Conservation (phyloP, 2,329 filamentous ascomycete species). For the Dothideomycetes sp. region DNA sequence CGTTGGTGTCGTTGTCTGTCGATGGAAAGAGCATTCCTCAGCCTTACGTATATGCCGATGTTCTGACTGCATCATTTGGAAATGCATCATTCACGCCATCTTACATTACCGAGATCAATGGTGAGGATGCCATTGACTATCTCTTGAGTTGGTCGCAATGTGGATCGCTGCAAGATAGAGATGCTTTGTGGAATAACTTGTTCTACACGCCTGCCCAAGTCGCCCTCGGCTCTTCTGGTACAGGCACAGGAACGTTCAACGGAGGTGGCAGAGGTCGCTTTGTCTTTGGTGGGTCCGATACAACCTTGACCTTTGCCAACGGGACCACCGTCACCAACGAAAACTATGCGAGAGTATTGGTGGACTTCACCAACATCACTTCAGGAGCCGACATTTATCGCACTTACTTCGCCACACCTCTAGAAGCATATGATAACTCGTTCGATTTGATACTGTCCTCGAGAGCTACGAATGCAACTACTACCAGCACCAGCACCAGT, state of each 20-base stretch:
- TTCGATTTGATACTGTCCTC: slow-evolving; percentile 11
- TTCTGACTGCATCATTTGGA: slow-evolving; percentile 29
- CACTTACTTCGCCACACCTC: slow-evolving; percentile 18
- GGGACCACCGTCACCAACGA: slow-evolving; percentile 28
- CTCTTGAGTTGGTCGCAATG: slow-evolving; percentile 37
- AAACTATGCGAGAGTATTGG: slow-evolving; percentile 33
- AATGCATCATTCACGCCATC: slow-evolving; percentile 34
- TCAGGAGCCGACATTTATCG: slow-evolving; percentile 31
- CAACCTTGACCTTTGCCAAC: slow-evolving; percentile 34
- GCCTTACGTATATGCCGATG: slow-evolving; percentile 42
- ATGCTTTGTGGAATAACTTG: slow-evolving; percentile 44
- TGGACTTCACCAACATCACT: slow-evolving; percentile 29
- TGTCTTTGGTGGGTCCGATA: slow-evolving; percentile 32
- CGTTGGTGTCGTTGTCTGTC: slow-evolving; percentile 48
- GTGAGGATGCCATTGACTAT: slow-evolving; percentile 39
- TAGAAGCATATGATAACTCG: slow-evolving; percentile 12
- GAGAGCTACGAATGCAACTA: slow-evolving; percentile 7
- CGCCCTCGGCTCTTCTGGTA: slow-evolving; percentile 27
- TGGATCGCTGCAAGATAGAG: slow-evolving; percentile 43
- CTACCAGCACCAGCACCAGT: slow-evolving; percentile 1
- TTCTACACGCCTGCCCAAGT: slow-evolving; percentile 36
- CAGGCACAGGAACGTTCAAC: slow-evolving; percentile 32
- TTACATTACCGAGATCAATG: slow-evolving; percentile 45
- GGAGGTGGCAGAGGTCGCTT: slow-evolving; percentile 27
- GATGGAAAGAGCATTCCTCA: slow-evolving; percentile 50